Percentiles rank a stretch among this genome's conserved stretches.
These are phyloP conservation scores for Coniella vitis DNA, from an alignment of 2,329 filamentous ascomycete species.

Conservation along the genomic window DNA sequence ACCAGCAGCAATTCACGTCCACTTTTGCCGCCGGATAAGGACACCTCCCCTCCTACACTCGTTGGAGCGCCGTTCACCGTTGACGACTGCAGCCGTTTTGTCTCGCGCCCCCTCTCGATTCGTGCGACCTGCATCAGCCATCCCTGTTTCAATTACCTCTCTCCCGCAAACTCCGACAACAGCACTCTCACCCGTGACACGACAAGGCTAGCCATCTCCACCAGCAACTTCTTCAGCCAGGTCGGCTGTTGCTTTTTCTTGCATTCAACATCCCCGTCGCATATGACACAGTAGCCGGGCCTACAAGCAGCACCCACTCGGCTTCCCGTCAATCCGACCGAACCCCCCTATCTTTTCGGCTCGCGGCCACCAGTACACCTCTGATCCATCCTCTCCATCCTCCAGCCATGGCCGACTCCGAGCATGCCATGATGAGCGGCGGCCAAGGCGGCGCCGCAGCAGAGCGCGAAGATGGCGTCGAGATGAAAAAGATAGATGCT, in stretches of 20 bases:
- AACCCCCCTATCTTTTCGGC: not conserved
- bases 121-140: slow-evolving; percentile 2
- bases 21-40: not conserved
- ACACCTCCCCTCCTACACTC: not conserved
- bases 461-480: slow-evolving; percentile 14
- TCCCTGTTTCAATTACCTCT: slow-evolving; percentile 10
- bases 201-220: not conserved
- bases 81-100: not conserved
- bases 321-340: slow-evolving; percentile 3
- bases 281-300: slow-evolving; percentile 9
- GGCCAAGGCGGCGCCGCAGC: slow-evolving; percentile 5
- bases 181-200: not conserved
- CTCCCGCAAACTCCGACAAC: slow-evolving; percentile 8
- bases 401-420: slow-evolving; percentile 15
- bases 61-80: too few relatives aligned
- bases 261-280: not conserved
- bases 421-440: slow-evolving; percentile 9
- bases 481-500: slow-evolving; percentile 14
- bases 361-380: not conserved
- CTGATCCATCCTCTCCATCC: not conserved
- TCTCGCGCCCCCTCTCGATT: not conserved
- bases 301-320: slow-evolving; percentile 1
- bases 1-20: not conserved
- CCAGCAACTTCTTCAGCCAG: not conserved
- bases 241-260: not conserved